Base-by-base conservation (phyloP, 2,329 filamentous ascomycete species). In the Trichoderma pleuroti region DNA sequence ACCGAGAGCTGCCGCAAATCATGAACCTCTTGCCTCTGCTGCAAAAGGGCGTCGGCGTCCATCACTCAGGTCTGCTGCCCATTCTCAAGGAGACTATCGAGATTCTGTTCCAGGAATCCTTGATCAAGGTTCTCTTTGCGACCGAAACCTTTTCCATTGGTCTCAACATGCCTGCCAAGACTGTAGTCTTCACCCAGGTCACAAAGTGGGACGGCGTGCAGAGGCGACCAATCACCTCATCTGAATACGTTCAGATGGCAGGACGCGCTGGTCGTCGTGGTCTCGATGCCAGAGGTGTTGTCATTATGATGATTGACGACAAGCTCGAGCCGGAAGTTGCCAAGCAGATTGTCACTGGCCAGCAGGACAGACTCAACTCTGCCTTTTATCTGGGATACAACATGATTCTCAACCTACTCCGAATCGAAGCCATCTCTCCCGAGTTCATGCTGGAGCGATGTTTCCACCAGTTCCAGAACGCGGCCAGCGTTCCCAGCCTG, bases 251-350 rank as follows among this genome's bases (percentile, higher is more conserved):
- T 66, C 96, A 99, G 80, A 99, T 99, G 96, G 97, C 96, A 68
- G 96, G 96, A 72, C 93, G 96, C 82, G 96, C 96, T 72, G 96
- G 96, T 78, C 93, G 96, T 87, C 91, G 96, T 89, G 96, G 96
- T 82, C 91, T 99, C 68, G 96, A 99, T 83, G 94, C 98, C 73
- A 92, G 96, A 74, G 96, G 96, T 87, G 97, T 98, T 76, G 96
- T 99, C 75, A 98, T 99, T 80, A 98, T 99, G 93, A 98, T 99
- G 95, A 92, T 99, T 73, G 92, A 97, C 78, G 93, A 97, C 80
- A 93, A 96, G 83, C 95, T 99, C 84, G 96, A 99, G 77, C 96
- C 96, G 1, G 90, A 93, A 2, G 90, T 92, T n/a, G 95, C 96
- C 54, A 97, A 97, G 82, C 91, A 93, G 74, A 98, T 99, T 76